Base-by-base conservation (phyloP, 2,329 filamentous ascomycete genomes). In the Knufia petricola region DNA sequence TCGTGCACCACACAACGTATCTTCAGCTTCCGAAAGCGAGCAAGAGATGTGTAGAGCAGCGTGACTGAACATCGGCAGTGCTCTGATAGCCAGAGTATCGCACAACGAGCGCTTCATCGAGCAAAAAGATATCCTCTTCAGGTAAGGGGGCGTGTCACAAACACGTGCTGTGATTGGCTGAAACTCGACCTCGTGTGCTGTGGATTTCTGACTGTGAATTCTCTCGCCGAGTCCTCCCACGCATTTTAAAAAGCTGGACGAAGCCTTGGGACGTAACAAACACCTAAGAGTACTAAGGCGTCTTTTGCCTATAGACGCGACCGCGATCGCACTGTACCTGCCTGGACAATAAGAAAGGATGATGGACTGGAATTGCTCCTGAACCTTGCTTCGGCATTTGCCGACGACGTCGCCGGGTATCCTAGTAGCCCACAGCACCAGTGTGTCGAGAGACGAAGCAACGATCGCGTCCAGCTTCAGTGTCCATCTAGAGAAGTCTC, bases 191-290 rank as follows among this genome's bases (percentile, higher is more conserved):
- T 8, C 12, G 24, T 9, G 19, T 17, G 21, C 4, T 15, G 40
- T 43, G 40, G 40, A 43, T 17, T 23, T 31, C 3, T 30, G 40
- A 43, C 40, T 13, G 17, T 40, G 19, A 40, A 21, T 40, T 40
- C 37, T 40, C 6, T 43, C 30, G 15, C 15, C 12, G 6, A 40
- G 4, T 40, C 37, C 21, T 20, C 10, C 8, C 21, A 40, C 37
- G 7, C 17, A 40, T 23, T 19, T 17, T 21, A 9, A 40, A 40
- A 40, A 20, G n/a, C 21, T 40, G 19, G 10, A 20, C 9, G 19
- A 40, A 19, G 15, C 17, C 10, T 17, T 21, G 19, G n/a, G 19
- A 40, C n/a, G 19, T 40, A 3, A 21, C 6, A 9, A n/a, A 4
- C 12, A 12, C 12, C 26, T 28, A 12, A 6, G 12, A 12, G 6